Conservation (phyloP, 495 filamentous ascomycete genomes). For the Hypoxylon cercidicola region DNA sequence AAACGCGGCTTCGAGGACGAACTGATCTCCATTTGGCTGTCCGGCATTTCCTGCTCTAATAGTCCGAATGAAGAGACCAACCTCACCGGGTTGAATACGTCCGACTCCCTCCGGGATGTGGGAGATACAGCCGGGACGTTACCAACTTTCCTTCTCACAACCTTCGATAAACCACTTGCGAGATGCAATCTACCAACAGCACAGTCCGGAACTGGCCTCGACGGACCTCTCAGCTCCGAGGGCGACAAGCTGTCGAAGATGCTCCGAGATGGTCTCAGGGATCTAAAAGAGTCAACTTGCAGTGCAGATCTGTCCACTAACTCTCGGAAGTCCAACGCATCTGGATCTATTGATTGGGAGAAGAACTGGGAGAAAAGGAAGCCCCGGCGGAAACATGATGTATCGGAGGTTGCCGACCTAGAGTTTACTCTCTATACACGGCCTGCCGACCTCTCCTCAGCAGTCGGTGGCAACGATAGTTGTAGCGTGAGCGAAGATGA, state of each 20-base stretch:
- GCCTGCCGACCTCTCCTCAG: not conserved
- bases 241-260: slow-evolving; percentile 32
- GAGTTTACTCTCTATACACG: not conserved
- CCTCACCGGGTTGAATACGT: not conserved
- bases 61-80: slow-evolving; percentile 5
- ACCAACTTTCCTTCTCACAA: slow-evolving; percentile 7
- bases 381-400: slow-evolving; percentile 39
- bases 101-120: not conserved
- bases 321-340: slow-evolving; percentile 34
- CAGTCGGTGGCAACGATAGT: not conserved
- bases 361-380: slow-evolving; percentile 38
- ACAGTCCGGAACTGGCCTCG: slow-evolving; percentile 35
- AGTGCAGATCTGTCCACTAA: slow-evolving; percentile 24
- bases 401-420: slow-evolving; percentile 34
- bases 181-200: slow-evolving; percentile 16
- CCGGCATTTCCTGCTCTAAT: slow-evolving; percentile 19
- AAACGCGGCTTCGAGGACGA: slow-evolving; percentile 29
- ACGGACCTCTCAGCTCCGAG: slow-evolving; percentile 43
- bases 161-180: slow-evolving; percentile 18
- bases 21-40: slow-evolving; percentile 33
- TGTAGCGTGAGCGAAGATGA: slow-evolving; percentile 7
- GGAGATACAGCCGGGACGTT: not conserved
- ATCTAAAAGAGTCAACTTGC: slow-evolving; percentile 22
- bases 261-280: slow-evolving; percentile 21
- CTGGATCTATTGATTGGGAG: slow-evolving; percentile 41